Conservation (phyloP, 2,329 filamentous ascomycete genomes). For the Penicillium psychrosexuale region DNA sequence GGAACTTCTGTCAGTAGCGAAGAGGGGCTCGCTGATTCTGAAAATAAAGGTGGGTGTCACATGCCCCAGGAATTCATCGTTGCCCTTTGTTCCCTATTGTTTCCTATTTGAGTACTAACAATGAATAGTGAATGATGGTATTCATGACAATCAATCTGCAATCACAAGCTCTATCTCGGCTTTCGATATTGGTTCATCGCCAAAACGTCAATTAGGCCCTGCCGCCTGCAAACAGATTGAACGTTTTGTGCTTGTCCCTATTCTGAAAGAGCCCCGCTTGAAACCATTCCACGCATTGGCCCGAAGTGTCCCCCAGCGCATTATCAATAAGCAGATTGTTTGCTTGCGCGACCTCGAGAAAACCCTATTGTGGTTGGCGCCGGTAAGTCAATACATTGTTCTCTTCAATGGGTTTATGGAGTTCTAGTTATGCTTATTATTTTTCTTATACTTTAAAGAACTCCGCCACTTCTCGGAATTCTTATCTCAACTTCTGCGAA, state of each 20-base stretch:
- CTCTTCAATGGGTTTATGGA: slow-evolving; percentile 48
- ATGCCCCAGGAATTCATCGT: background rate
- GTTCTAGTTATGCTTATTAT: slow-evolving; percentile 65
- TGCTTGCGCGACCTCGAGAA: slow-evolving; percentile 93
- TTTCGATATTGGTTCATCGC: slow-evolving; percentile 46
- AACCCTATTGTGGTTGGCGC: slow-evolving; percentile 83
- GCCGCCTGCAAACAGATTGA: slow-evolving; percentile 74
- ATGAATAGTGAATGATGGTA: slow-evolving; percentile 18
- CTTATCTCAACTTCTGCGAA: slow-evolving; percentile 86
- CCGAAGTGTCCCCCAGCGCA: slow-evolving; percentile 72
- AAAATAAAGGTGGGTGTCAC: slow-evolving; percentile 40
- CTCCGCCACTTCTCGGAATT: slow-evolving; percentile 63
- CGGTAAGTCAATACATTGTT: slow-evolving; percentile 67
- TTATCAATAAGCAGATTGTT: slow-evolving; percentile 79
- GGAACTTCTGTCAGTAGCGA: slow-evolving; percentile 73
- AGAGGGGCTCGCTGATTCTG: slow-evolving; percentile 45
- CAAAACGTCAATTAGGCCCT: slow-evolving; percentile 61
- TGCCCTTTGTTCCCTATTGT: background rate
- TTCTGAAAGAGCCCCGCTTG: slow-evolving; percentile 68
- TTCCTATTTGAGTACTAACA: slow-evolving; percentile 22
- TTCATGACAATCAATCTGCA: slow-evolving; percentile 46
- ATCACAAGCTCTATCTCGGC: slow-evolving; percentile 60
- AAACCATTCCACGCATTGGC: slow-evolving; percentile 80
- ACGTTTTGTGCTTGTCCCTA: slow-evolving; percentile 72
- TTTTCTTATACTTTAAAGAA: slow-evolving; percentile 62